A percentile compares a stretch with the other conserved stretches of the same genome.
phyloP scores from a whole-genome alignment of 2,329 filamentous ascomycete species.

The Epichloe sibirici region DNA sequence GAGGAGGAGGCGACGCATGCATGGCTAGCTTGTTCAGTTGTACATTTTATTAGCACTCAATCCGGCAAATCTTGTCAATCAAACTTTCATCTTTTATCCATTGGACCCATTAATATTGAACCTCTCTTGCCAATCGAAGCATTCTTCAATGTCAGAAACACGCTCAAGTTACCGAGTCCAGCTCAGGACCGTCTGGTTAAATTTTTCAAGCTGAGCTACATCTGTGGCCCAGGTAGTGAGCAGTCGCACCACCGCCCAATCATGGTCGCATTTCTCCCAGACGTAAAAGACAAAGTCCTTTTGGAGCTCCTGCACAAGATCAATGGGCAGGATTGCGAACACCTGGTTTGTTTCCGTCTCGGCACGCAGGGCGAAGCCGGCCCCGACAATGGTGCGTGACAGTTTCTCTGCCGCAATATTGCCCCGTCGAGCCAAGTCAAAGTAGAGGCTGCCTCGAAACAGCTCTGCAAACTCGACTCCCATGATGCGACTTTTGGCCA shows the following conservation, averaged over 20 bases:
- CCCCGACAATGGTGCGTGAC: constrained; percentile 27
- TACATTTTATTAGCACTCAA: no score
- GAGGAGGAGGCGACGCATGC: no score
- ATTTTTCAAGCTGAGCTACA: constrained; percentile 26
- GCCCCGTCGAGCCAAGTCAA: constrained; percentile 31
- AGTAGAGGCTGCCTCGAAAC: constrained; percentile 32
- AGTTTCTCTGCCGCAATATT: constrained; percentile 32
- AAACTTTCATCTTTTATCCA: no score
- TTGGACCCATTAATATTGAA: no score
- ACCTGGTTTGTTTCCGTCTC: constrained; percentile 40
- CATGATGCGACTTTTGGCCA: constrained; percentile 37
- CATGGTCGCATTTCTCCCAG: constrained; percentile 31
- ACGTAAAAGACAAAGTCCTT: constrained; percentile 33
- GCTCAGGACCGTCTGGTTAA: constrained; percentile 17
- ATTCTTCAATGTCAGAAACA: no score
- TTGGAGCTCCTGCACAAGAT: constrained; percentile 26
- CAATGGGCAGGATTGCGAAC: constrained; percentile 30
- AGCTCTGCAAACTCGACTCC: constrained; percentile 38
- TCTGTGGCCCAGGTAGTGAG: constrained; percentile 41
- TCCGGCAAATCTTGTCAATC: no score
- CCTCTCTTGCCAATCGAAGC: no score
- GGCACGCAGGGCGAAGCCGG: constrained; percentile 29
- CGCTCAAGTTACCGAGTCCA: constrained; percentile 6
- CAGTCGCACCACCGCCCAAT: constrained; percentile 28
- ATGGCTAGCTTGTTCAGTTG: no score